Percentiles rank a stretch among this genome's conserved stretches.
phyloP scores from a whole-genome alignment of 768 basidiomycete genomes.

The Lactifluus echinatus region DNA sequence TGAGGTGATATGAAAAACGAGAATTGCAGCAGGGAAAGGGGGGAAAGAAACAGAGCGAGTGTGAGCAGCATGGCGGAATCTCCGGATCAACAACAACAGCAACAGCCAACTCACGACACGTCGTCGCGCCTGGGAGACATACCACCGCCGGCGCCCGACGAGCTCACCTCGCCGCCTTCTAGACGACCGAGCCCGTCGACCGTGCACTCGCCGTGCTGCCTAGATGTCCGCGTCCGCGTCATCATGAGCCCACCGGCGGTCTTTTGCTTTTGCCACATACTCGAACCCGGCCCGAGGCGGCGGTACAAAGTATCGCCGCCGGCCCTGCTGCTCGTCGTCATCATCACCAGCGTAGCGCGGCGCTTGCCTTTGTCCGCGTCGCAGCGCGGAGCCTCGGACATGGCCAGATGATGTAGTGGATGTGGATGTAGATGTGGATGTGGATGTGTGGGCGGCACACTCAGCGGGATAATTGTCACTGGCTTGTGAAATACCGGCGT shows the following conservation, averaged over 20 bases:
- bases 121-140: too few species aligned
- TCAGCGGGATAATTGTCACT: not conserved
- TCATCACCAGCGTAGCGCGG: too few species aligned
- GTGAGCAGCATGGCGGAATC: too few species aligned
- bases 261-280: constrained; percentile 5
- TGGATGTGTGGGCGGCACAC: not conserved
- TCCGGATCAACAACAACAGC: too few species aligned
- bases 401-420: not conserved
- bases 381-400: not conserved
- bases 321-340: not conserved
- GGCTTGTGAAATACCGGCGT: not conserved
- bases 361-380: not conserved
- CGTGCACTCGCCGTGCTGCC: not conserved
- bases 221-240: constrained; percentile 1
- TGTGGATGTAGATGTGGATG: too few species aligned
- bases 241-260: constrained; percentile 6
- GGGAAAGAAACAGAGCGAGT: not conserved
- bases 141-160: too few species aligned
- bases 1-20: too few species aligned
- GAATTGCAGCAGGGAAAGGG: not conserved
- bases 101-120: too few species aligned
- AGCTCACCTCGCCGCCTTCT: not conserved
- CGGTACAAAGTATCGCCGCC: constrained; percentile 6
- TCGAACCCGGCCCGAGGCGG: constrained; percentile 7
- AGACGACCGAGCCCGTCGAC: constrained; percentile 6